Evolutionary conservation across 2,329 filamentous ascomycete species (phyloP).

Genomic region (Claviceps digitariae): DNA sequence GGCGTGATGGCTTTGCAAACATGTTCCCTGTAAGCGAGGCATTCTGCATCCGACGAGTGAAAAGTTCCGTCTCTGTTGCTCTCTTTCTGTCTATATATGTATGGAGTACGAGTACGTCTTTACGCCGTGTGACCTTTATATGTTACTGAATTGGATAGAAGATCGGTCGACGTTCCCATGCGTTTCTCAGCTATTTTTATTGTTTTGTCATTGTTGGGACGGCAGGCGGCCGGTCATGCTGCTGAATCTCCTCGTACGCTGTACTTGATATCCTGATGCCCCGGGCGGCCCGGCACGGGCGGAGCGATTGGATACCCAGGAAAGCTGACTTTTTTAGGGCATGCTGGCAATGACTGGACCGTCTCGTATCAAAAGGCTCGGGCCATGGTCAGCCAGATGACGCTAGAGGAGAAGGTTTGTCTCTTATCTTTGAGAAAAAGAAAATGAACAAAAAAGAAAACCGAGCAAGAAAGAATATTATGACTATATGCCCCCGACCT

Average conservation of each 20-base stretch:
- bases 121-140: background rate
- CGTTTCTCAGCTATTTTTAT: background rate
- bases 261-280: background rate
- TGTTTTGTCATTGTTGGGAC: background rate
- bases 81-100: background rate
- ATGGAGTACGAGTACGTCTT: background rate
- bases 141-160: background rate
- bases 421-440: no score
- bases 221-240: background rate
- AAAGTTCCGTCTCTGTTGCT: background rate
- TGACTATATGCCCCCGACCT: background rate
- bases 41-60: background rate
- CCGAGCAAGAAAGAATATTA: background rate
- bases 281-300: no score
- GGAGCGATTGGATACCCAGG: no score
- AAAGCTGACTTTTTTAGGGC: background rate
- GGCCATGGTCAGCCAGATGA: conserved; percentile 57
- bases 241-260: background rate
- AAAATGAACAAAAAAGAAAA: background rate
- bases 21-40: background rate
- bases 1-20: no score
- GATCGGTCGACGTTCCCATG: background rate
- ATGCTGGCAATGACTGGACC: conserved; percentile 40
- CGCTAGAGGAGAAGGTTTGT: conserved; percentile 53
- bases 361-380: conserved; percentile 55